Evolutionary conservation across 2,329 filamentous ascomycete genomes (phyloP).

Genomic region (Diaporthe humulicola): DNA sequence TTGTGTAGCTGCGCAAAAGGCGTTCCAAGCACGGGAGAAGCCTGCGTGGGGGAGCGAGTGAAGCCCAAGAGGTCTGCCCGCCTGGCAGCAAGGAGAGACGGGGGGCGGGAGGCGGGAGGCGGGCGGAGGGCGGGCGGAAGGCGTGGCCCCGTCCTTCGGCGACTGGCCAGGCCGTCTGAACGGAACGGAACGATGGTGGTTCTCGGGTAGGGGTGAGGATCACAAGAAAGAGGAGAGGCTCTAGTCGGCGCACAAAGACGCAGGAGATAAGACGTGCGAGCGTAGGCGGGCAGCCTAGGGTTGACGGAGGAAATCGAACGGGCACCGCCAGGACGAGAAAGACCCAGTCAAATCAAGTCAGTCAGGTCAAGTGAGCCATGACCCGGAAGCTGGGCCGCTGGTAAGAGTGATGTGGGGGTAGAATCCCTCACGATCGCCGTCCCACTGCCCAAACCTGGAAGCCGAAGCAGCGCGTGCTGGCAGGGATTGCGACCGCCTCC

Average conservation of each 20-base stretch:
- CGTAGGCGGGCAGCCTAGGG: slow-evolving; percentile 30
- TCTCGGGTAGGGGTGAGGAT: slow-evolving; percentile 24
- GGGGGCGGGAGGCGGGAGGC: slow-evolving; percentile 17
- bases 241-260: slow-evolving; percentile 20
- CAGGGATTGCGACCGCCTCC: slow-evolving; percentile 39
- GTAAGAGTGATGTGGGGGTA: slow-evolving; percentile 36
- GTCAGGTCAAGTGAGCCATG: slow-evolving; percentile 30
- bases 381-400: slow-evolving; percentile 31
- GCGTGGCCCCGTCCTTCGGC: slow-evolving; percentile 28
- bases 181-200: slow-evolving; percentile 21
- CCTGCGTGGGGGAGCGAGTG: slow-evolving; percentile 20
- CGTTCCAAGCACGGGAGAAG: neutral
- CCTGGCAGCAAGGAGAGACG: slow-evolving; percentile 36
- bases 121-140: slow-evolving; percentile 22
- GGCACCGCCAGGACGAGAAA: slow-evolving; percentile 27
- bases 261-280: slow-evolving; percentile 28
- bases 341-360: slow-evolving; percentile 29
- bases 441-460: slow-evolving; percentile 37
- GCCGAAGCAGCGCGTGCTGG: slow-evolving; percentile 34
- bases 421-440: slow-evolving; percentile 38
- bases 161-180: slow-evolving; percentile 27
- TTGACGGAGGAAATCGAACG: slow-evolving; percentile 28
- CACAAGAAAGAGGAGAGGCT: slow-evolving; percentile 29
- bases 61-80: slow-evolving; percentile 19
- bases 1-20: slow-evolving; percentile 16